Percentiles rank a stretch among this genome's conserved stretches.
These are phyloP conservation scores for Pelargonium nanum DNA, from an alignment of 345 rosid species.

Conservation along the genomic window DNA sequence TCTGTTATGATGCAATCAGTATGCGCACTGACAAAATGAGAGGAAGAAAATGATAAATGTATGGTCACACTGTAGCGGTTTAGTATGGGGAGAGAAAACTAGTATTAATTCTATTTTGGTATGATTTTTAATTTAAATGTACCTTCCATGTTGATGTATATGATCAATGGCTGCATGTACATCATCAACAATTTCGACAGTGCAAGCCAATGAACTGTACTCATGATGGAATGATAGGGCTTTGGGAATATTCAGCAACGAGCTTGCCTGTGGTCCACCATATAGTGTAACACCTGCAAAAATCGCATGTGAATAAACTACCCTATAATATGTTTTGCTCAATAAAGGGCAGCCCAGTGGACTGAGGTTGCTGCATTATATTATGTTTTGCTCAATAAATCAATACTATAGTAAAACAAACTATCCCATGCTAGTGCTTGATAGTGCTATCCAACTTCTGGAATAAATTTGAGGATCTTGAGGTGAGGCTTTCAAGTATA, in stretches of 20 bases:
- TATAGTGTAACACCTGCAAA: constrained; percentile 62
- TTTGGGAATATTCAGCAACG: constrained; percentile 45
- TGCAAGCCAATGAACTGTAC: constrained; percentile 75
- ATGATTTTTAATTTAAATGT: constrained; percentile 8
- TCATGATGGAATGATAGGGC: constrained; percentile 62
- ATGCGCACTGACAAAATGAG: constrained; percentile 58
- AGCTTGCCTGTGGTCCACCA: constrained; percentile 75
- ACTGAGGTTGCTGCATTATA: too few relatives aligned
- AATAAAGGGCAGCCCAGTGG: too few relatives aligned
- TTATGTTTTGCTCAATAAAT: background rate
- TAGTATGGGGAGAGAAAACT: background rate
- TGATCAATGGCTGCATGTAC: constrained; percentile 73
- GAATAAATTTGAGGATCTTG: background rate
- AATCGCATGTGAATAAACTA: too few relatives aligned
- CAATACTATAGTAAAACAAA: too few relatives aligned
- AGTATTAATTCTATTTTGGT: background rate
- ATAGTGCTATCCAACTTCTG: background rate
- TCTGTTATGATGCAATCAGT: constrained; percentile 89
- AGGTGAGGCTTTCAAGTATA: background rate
- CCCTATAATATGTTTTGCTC: background rate
- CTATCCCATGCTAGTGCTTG: background rate
- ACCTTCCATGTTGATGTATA: constrained; percentile 92
- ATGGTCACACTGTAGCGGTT: background rate
- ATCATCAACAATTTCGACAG: constrained; percentile 85
- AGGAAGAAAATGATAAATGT: background rate